phyloP scores from a whole-genome alignment of 371 early-diverging fungal genomes.

The Saksenaea vasiformis region DNA sequence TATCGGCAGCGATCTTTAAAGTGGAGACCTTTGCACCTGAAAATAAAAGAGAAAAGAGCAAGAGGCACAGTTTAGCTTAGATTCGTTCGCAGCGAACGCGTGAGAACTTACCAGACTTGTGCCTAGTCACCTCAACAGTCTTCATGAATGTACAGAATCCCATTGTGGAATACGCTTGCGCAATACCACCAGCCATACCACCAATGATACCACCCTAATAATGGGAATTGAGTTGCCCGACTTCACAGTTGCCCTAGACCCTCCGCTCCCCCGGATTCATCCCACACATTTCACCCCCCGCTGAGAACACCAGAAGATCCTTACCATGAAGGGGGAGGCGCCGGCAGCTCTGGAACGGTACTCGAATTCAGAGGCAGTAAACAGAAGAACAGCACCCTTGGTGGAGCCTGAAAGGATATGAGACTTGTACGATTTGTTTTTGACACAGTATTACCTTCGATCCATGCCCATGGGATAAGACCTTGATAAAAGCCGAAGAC shows the following conservation, averaged over 20 bases:
- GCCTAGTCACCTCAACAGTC: conserved; percentile 97
- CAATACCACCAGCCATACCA: conserved; percentile 91
- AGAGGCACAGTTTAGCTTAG: no score
- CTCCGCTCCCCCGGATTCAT: not conserved
- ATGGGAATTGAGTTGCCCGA: not conserved
- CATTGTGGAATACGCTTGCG: conserved; percentile 96
- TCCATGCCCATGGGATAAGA: conserved; percentile 89
- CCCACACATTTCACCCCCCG: no score
- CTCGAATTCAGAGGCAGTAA: conserved; percentile 92
- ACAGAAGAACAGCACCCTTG: conserved; percentile 94
- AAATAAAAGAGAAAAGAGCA: no score
- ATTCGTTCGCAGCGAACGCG: no score
- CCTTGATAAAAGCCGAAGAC: conserved; percentile 84
- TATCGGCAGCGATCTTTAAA: conserved; percentile 81
- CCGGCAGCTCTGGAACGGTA: conserved; percentile 61
- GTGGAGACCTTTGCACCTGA: conserved; percentile 73
- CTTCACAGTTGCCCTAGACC: not conserved
- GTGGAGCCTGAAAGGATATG: conserved; percentile 20
- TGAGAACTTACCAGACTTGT: conserved; percentile 57
- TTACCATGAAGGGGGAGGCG: conserved; percentile 60
- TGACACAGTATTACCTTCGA: conserved; percentile 59
- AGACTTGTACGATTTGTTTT: no score
- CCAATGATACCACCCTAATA: conserved; percentile 82
- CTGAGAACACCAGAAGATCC: not conserved
- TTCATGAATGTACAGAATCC: conserved; percentile 99